phyloP scores from a whole-genome alignment of 768 basidiomycete species.

The Pulveroboletus sp. region DNA sequence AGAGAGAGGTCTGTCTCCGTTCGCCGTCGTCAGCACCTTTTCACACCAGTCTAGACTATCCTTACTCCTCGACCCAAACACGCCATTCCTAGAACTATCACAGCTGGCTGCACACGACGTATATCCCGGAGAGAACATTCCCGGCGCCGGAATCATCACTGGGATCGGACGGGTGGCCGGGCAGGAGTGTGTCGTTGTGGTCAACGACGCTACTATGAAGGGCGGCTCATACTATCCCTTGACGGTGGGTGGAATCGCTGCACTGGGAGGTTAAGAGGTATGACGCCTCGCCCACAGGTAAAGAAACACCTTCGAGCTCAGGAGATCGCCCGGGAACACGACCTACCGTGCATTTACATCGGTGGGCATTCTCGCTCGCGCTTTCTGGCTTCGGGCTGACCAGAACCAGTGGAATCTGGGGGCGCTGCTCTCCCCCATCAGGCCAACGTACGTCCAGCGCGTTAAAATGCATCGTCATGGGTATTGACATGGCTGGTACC shows the following conservation, averaged over 20 bases:
- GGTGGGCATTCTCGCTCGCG: slow-evolving; percentile 45
- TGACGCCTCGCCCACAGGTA: slow-evolving; percentile 42
- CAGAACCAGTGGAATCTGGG: slow-evolving; percentile 76
- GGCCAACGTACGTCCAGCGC: slow-evolving; percentile 51
- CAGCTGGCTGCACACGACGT: slow-evolving; percentile 84
- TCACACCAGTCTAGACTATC: slow-evolving; percentile 45
- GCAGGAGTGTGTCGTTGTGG: slow-evolving; percentile 80
- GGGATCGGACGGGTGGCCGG: slow-evolving; percentile 78
- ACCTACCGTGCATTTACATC: slow-evolving; percentile 86
- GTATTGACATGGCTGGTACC: slow-evolving; percentile 1
- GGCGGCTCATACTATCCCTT: slow-evolving; percentile 90
- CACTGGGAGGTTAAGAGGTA: neutral
- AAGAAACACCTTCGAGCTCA: slow-evolving; percentile 96
- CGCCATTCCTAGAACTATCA: slow-evolving; percentile 88
- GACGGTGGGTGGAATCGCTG: slow-evolving; percentile 44
- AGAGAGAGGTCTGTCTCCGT: slow-evolving; percentile 60
- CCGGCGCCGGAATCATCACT: slow-evolving; percentile 87
- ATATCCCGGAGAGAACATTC: slow-evolving; percentile 69
- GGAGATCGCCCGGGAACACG: slow-evolving; percentile 89
- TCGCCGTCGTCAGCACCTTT: neutral
- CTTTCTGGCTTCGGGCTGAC: slow-evolving; percentile 1
- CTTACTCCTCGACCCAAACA: slow-evolving; percentile 75
- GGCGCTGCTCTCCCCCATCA: slow-evolving; percentile 91
- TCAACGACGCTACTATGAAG: slow-evolving; percentile 94
- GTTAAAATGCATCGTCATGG: neutral